Percentiles rank a stretch among this genome's conserved stretches.
Evolutionary conservation across 805 yeast genomes (phyloP).

Genomic region (Schizosaccharomyces osmophilus): DNA sequence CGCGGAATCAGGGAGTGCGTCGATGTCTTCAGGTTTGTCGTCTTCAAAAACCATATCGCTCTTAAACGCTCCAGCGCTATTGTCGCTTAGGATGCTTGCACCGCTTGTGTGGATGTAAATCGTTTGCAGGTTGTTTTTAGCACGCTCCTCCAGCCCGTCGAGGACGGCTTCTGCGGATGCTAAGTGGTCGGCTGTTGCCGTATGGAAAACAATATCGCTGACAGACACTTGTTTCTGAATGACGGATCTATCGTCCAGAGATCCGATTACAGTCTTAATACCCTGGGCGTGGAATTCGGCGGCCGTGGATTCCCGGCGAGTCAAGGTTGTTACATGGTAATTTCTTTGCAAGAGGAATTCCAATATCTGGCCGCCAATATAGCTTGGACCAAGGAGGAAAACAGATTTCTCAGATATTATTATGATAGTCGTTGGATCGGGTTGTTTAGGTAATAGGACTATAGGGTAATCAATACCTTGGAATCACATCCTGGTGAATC

Average conservation of each 20-base stretch:
- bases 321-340: slow-evolving; percentile 3
- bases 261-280: slow-evolving; percentile 8
- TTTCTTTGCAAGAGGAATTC: slow-evolving; percentile 1
- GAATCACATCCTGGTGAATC: too few species aligned
- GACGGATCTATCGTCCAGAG: slow-evolving; percentile 4
- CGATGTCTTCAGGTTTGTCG: slow-evolving; percentile 7
- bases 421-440: too few species aligned
- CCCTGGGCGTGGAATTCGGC: slow-evolving; percentile 6
- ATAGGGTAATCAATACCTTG: too few species aligned
- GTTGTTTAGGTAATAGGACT: too few species aligned
- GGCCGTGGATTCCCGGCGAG: slow-evolving; percentile 3
- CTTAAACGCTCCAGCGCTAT: slow-evolving; percentile 7
- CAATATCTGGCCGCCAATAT: slow-evolving; percentile 6
- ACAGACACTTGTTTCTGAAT: not conserved
- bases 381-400: slow-evolving; percentile 1
- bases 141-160: slow-evolving; percentile 2
- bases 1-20: not conserved
- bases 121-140: not conserved
- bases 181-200: slow-evolving; percentile 13
- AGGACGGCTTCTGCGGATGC: slow-evolving; percentile 13
- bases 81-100: slow-evolving; percentile 12
- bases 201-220: slow-evolving; percentile 2
- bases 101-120: slow-evolving; percentile 18
- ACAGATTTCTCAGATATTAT: too few species aligned
- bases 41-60: slow-evolving; percentile 12